Evolutionary conservation across 345 rosid genomes (phyloP), one percentile per base, ranked within the genome.

Genomic region (Aquilaria malaccensis): DNA sequence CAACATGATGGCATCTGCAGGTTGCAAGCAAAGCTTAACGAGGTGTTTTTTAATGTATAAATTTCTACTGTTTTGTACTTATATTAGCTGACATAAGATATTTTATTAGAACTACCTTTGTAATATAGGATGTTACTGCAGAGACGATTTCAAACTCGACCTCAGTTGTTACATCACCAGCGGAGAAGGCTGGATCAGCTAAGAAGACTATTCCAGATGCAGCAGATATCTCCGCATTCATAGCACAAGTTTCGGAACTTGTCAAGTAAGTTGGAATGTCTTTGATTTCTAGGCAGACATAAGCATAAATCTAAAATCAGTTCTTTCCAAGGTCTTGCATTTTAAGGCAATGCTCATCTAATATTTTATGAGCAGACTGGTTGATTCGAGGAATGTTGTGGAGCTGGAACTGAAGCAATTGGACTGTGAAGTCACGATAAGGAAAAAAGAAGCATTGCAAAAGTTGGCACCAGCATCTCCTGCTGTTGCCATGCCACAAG

Each of bases 381-480:
- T 90, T 61, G 97, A 94, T 83, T 86, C 96, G 52, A 85, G 83
- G 72, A 97, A 94, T 72, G 83, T 94, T 31, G 71, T 63, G 63
- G 99, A 90, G 79, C 75, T 94, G 71, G 84, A 90, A 66, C 81
- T 94, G 70, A 94, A 88, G 79, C 99, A 94, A 64, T 67, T 73
- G 1, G 95, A 79, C 67, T 83, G 96, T 67, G 97, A 94, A 76
- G 76, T 94, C 41, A 70, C 74, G 67, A 88, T 94, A 60, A 83
- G 87, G 37, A 94, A 94, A 68, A 90, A 76, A 72, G 97, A 90
- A 81, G 97, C 99, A 67, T 72, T 88, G 72, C 88, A 78, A 70
- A 90, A 67, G 55, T 62, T 73, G 52, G 74, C 72, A 45, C 57
- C 75, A 53, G 55, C 79, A 48, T 66, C 79, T 69, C 79, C 81